Evolutionary conservation across 495 filamentous ascomycete species (phyloP).

Genomic region (Tuber melanosporum): DNA sequence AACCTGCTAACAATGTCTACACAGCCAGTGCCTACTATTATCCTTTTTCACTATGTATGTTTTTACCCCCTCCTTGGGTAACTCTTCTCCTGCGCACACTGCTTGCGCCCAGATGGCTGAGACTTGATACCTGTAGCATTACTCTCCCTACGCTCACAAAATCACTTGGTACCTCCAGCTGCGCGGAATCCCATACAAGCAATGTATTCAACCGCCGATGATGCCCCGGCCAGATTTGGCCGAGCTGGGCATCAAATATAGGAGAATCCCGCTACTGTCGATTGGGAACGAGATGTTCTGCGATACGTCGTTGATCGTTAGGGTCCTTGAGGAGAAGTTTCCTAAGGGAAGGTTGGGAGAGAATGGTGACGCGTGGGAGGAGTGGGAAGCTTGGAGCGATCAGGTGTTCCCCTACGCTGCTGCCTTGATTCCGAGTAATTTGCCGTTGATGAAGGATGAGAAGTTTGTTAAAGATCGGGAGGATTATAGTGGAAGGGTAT

Average conservation of each 20-base stretch:
- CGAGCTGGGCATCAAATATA: conserved; percentile 54
- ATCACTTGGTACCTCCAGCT: conserved; percentile 57
- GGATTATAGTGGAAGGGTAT: conserved; percentile 43
- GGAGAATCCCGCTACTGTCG: conserved; percentile 59
- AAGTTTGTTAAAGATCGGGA: conserved; percentile 52
- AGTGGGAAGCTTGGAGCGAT: conserved; percentile 44
- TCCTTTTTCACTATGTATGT: conserved; percentile 29
- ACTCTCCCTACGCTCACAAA: conserved; percentile 55
- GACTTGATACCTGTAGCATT: conserved; percentile 10
- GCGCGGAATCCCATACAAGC: conserved; percentile 51
- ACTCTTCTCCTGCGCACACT: not conserved
- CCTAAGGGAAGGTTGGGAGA: conserved; percentile 39
- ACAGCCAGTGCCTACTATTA: conserved; percentile 16
- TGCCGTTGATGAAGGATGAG: conserved; percentile 49
- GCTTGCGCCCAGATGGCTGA: not conserved
- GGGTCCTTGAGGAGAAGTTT: conserved; percentile 51
- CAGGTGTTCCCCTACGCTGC: conserved; percentile 49
- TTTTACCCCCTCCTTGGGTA: not conserved
- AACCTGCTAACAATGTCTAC: not conserved
- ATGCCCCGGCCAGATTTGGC: conserved; percentile 56
- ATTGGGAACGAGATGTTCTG: conserved; percentile 54
- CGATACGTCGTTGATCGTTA: conserved; percentile 56
- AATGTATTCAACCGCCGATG: conserved; percentile 51
- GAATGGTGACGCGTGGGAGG: conserved; percentile 34
- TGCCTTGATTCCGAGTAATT: conserved; percentile 47